Evolutionary conservation across 2,329 filamentous ascomycete species (phyloP).

Genomic region (Stagonosporopsis cucurbitacearum): DNA sequence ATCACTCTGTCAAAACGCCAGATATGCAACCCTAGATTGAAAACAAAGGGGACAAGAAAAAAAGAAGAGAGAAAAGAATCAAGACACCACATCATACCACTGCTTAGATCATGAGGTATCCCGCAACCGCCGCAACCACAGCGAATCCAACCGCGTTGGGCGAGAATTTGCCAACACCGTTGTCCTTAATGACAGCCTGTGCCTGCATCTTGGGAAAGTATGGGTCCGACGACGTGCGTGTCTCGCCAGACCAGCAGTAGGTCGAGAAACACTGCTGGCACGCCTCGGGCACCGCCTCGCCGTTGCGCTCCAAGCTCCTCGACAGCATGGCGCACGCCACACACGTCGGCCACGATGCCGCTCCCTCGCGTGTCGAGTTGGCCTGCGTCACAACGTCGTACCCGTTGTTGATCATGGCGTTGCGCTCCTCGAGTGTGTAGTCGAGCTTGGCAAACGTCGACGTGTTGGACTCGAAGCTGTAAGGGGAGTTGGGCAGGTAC

Average conservation of each 20-base stretch:
- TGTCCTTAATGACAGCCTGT: constrained; percentile 17
- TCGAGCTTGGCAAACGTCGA: constrained; percentile 72
- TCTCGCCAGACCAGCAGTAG: constrained; percentile 95
- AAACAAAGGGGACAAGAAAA: no score
- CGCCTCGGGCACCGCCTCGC: constrained; percentile 69
- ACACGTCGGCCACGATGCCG: constrained; percentile 74
- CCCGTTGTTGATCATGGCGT: constrained; percentile 85
- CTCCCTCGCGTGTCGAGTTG: constrained; percentile 73
- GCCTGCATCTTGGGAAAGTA: constrained; percentile 37
- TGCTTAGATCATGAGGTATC: constrained; percentile 24
- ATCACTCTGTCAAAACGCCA: constrained; percentile 12
- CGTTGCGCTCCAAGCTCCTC: constrained; percentile 75
- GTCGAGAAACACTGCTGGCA: constrained; percentile 77
- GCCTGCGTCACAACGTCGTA: constrained; percentile 83
- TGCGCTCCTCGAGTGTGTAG: constrained; percentile 71
- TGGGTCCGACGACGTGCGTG: constrained; percentile 39
- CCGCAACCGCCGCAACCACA: constrained; percentile 27
- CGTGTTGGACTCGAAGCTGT: constrained; percentile 76
- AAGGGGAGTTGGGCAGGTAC: constrained; percentile 87
- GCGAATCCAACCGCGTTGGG: constrained; percentile 32
- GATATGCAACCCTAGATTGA: constrained; percentile 2
- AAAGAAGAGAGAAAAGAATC: no score
- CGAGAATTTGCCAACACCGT: constrained; percentile 30
- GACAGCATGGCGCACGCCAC: constrained; percentile 86
- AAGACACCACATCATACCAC: neutral